Percentiles rank a stretch among this genome's conserved stretches.
Evolutionary conservation across 441 rosid species (phyloP).

Genomic region (Erysimum cheiri): DNA sequence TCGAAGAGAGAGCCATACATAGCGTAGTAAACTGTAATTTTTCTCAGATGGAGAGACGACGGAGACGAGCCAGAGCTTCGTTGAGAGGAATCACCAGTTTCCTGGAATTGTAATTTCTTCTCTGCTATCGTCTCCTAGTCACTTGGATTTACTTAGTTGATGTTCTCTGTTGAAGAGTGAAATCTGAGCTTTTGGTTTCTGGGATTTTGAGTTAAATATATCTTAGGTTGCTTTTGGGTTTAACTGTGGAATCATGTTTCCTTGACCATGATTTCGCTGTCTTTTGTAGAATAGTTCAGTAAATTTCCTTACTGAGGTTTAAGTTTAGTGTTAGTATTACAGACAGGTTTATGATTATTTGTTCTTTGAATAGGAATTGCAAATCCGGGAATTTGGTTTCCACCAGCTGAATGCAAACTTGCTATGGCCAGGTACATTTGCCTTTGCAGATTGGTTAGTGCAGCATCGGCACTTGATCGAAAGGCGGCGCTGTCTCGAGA

Average conservation of each 20-base stretch:
- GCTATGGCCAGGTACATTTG: slow-evolving; percentile 96
- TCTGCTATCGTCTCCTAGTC: slow-evolving; percentile 8
- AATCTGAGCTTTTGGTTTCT: slow-evolving; percentile 18
- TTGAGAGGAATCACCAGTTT: slow-evolving; percentile 80
- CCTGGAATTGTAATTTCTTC: slow-evolving; percentile 67
- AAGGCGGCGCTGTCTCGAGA: slow-evolving; percentile 75
- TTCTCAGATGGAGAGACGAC: slow-evolving; percentile 56
- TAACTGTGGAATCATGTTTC: not conserved
- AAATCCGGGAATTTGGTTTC: slow-evolving; percentile 81
- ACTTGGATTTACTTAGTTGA: not conserved
- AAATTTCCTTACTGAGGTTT: not conserved
- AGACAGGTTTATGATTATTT: slow-evolving; percentile 1
- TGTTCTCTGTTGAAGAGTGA: slow-evolving; percentile 4
- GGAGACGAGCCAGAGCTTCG: slow-evolving; percentile 60
- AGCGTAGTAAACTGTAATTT: slow-evolving; percentile 8
- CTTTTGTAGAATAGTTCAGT: not conserved
- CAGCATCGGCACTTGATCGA: slow-evolving; percentile 51
- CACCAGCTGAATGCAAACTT: slow-evolving; percentile 95
- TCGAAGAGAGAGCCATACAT: not conserved
- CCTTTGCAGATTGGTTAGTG: slow-evolving; percentile 90
- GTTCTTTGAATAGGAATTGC: slow-evolving; percentile 61
- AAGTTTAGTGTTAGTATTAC: not conserved
- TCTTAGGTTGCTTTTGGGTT: slow-evolving; percentile 16
- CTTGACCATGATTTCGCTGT: not conserved
- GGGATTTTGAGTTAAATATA: not conserved